Evolutionary conservation across 257 asterid genomes (phyloP), one percentile per base, ranked within the genome.

Genomic region (Scutellaria galericulata): DNA sequence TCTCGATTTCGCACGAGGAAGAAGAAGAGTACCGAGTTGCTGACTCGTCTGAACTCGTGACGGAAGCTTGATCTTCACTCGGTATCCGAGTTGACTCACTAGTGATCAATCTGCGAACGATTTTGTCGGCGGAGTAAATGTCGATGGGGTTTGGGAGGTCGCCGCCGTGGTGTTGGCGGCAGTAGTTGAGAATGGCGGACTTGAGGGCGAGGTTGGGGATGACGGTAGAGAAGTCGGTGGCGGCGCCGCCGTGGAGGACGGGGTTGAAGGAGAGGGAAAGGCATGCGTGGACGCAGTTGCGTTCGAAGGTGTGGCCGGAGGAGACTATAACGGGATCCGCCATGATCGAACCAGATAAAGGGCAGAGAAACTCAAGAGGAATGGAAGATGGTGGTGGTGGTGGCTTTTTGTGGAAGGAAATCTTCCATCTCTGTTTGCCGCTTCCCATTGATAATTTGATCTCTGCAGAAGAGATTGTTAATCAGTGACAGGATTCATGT

Each of bases 271-370:
- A 70, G 3, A 95, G 92, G 11, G 95, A 86, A 20, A 72, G 60
- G 83, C 99, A 91, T 42, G 97, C 97, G 7, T 65, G 75, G 13
- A 87, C 85, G 80, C 88, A 88, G 74, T 77, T 84, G 24, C 97
- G 95, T 50, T 94, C 99, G 81, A 94, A 94, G 5, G 97, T 82
- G 82, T 91, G 97, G 60, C 97, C 97, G 39, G 97, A 89, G 31
- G 97, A 76, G 12, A 88, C 88, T 9, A 94, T 84, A 2, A 94
- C 97, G 1, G 99, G 99, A 79, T 94, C 99, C 71, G 92, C 91
- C 99, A 94, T 94, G 15, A 89, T 70, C 15, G 84, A 70, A 45
- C 86, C 85, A 0, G 99, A 89, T 4, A 94, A 55, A 0, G 99
- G 96, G 69, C 99, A 94, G 0, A 86, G 0, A 63, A 94, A 94